A percentile compares a stretch with the other conserved stretches of the same genome.
phyloP scores from a whole-genome alignment of 768 basidiomycete genomes.

The Collybia sordida region DNA sequence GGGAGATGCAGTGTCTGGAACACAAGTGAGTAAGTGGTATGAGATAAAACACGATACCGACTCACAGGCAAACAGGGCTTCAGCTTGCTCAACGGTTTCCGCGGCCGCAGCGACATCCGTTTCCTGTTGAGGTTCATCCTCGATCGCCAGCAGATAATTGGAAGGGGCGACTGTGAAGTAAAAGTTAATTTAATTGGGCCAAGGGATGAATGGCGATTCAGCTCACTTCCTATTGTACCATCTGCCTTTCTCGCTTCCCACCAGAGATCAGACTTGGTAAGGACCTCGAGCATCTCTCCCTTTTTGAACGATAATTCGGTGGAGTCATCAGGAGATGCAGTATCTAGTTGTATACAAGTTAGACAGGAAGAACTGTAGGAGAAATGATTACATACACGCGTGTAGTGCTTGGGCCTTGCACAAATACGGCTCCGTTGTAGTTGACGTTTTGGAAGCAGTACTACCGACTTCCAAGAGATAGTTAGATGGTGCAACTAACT shows the following conservation, averaged over 20 bases:
- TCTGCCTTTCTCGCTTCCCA: slow-evolving; percentile 74
- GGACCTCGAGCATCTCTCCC: slow-evolving; percentile 78
- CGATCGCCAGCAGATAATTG: slow-evolving; percentile 28
- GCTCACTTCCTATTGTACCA: slow-evolving; percentile 65
- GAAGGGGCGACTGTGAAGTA: slow-evolving; percentile 33
- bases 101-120: too few species aligned
- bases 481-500: too few species aligned
- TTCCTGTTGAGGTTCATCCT: too few species aligned
- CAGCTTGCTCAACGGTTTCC: too few species aligned
- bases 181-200: background rate
- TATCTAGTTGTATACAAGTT: slow-evolving; percentile 42
- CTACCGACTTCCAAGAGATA: too few species aligned
- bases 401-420: too few species aligned
- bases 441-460: too few species aligned
- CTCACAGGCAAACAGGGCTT: too few species aligned
- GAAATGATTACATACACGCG: slow-evolving; percentile 15
- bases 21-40: too few species aligned
- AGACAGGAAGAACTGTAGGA: background rate
- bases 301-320: slow-evolving; percentile 83
- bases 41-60: too few species aligned
- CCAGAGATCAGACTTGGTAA: slow-evolving; percentile 78
- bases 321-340: slow-evolving; percentile 72
- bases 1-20: slow-evolving; percentile 63
- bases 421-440: too few species aligned
- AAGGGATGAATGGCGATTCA: background rate